Conservation (phyloP, 495 filamentous ascomycete species). For the Platismatia glauca region DNA sequence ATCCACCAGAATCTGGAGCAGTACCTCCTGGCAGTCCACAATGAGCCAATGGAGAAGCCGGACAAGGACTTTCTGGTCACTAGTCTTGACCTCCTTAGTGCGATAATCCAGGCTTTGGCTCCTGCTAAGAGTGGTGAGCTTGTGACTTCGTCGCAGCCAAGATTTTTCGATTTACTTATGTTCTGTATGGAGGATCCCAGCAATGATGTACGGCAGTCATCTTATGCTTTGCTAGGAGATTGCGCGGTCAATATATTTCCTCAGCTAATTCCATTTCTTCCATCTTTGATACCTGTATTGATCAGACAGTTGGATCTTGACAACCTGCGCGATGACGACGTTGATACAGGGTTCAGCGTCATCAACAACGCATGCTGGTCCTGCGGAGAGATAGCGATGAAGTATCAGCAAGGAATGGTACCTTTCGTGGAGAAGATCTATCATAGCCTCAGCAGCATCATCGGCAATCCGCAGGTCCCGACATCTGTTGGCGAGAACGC, state of each 20-base stretch:
- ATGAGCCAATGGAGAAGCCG: conserved; percentile 62
- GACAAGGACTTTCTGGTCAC: conserved; percentile 98
- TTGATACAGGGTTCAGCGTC: conserved; percentile 72
- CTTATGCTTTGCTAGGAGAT: conserved; percentile 91
- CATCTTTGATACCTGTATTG: conserved; percentile 65
- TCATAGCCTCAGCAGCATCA: conserved; percentile 63
- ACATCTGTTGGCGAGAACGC: conserved; percentile 90
- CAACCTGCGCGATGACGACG: conserved; percentile 60
- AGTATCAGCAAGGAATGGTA: conserved; percentile 68
- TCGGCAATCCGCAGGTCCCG: conserved; percentile 76
- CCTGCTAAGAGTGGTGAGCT: conserved; percentile 63
- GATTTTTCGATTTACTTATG: conserved; percentile 80
- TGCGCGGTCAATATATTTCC: conserved; percentile 92
- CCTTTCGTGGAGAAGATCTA: conserved; percentile 73
- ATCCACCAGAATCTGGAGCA: conserved; percentile 85
- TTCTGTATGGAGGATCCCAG: conserved; percentile 90
- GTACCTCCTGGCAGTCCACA: conserved; percentile 54
- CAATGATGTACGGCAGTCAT: conserved; percentile 92
- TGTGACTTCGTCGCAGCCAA: conserved; percentile 61
- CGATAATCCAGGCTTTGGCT: conserved; percentile 87
- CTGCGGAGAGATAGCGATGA: conserved; percentile 84
- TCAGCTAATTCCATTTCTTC: conserved; percentile 66
- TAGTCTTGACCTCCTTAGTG: conserved; percentile 87
- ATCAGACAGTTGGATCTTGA: conserved; percentile 81
- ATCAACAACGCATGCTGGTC: conserved; percentile 99